These are phyloP conservation scores for Aspergillus sp. DNA, from an alignment of 2,329 filamentous ascomycete species.

Conservation along the genomic window DNA sequence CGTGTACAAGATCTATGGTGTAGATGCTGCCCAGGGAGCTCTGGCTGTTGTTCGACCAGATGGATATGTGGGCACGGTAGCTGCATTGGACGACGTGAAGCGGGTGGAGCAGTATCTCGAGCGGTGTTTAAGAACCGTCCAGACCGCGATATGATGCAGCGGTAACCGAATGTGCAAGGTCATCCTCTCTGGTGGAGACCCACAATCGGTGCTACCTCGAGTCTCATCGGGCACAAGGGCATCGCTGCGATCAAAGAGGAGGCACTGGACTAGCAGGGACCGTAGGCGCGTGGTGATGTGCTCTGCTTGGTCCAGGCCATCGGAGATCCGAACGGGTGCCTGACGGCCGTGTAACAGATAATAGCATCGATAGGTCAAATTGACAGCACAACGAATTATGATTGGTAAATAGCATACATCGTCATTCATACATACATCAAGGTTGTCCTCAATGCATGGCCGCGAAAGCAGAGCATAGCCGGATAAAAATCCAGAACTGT, in stretches of 20 bases:
- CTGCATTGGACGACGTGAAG: slow-evolving; percentile 30
- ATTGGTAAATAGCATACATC: background rate
- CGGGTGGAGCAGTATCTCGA: slow-evolving; percentile 31
- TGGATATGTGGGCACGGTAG: slow-evolving; percentile 39
- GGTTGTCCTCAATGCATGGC: background rate
- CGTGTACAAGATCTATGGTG: slow-evolving; percentile 40
- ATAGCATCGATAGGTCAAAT: background rate
- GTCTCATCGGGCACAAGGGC: background rate
- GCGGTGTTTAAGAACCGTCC: slow-evolving; percentile 19
- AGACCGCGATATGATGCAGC: slow-evolving; percentile 2
- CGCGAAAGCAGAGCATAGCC: background rate
- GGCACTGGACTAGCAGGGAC: background rate
- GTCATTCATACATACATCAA: background rate
- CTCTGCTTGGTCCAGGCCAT: background rate
- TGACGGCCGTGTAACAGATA: background rate
- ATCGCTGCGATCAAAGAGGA: background rate
- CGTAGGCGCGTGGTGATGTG: background rate
- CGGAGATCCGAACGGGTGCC: background rate
- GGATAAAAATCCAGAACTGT: background rate
- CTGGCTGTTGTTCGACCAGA: slow-evolving; percentile 42
- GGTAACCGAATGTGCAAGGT: background rate
- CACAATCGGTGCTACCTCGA: background rate
- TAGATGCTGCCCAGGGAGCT: slow-evolving; percentile 32
- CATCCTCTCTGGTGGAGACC: background rate
- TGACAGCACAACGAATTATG: background rate